Evolutionary conservation across 495 filamentous ascomycete genomes (phyloP).

Genomic region (Hypoxylon cercidicola): DNA sequence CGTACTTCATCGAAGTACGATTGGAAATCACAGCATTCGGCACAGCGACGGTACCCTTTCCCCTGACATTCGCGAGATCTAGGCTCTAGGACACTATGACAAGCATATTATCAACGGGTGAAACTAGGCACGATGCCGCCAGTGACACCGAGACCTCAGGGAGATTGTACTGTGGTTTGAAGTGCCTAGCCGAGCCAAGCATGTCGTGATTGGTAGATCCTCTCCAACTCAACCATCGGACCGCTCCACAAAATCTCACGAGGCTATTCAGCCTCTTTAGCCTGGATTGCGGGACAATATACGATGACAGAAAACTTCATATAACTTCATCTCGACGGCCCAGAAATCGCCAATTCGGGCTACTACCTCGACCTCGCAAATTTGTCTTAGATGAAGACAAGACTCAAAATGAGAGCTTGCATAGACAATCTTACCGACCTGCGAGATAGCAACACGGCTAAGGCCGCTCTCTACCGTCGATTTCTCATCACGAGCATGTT

Average conservation of each 20-base stretch:
- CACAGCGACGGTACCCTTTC: conserved; percentile 21
- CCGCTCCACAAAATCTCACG: conserved; percentile 34
- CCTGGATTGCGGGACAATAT: conserved; percentile 43
- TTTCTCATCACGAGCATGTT: conserved; percentile 9
- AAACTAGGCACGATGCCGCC: conserved; percentile 17
- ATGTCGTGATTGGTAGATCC: conserved; percentile 28
- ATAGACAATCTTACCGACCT: conserved; percentile 24
- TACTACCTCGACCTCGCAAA: conserved; percentile 16
- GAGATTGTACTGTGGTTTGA: conserved; percentile 14
- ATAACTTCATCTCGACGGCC: conserved; percentile 45
- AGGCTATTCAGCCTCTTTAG: conserved; percentile 47
- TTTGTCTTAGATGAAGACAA: conserved; percentile 40
- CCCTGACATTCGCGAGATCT: conserved; percentile 30
- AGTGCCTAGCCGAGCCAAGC: conserved; percentile 14
- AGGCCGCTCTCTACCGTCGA: conserved; percentile 15
- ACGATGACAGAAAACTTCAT: conserved; percentile 42
- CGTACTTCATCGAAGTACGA: conserved; percentile 19
- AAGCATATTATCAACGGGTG: conserved; percentile 27
- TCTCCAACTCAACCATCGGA: conserved; percentile 20
- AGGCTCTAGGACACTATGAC: conserved; percentile 24
- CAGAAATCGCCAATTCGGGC: conserved; percentile 25
- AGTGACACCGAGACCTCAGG: conserved; percentile 8
- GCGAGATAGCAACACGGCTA: conserved; percentile 34
- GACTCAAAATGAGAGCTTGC: conserved; percentile 25
- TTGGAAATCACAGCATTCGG: conserved; percentile 24